Conservation (phyloP, 768 basidiomycete genomes). For the Leccinum obscurum region DNA sequence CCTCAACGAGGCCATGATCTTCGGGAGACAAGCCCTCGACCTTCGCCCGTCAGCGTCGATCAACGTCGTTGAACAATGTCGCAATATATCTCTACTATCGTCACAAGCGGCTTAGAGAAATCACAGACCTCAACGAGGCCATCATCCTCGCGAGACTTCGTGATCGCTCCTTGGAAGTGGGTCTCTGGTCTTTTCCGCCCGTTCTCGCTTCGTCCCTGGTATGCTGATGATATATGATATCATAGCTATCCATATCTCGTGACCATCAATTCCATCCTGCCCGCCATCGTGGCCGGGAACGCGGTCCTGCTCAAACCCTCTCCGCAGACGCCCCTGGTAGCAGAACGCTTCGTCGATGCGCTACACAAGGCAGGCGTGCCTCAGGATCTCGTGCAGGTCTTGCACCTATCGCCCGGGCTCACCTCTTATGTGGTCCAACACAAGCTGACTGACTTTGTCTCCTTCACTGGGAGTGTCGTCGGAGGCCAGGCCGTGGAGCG, state of each 20-base stretch:
- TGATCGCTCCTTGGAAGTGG: slow-evolving; percentile 93
- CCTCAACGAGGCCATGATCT: too few species aligned
- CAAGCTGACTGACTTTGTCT: slow-evolving; percentile 72
- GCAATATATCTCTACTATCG: too few species aligned
- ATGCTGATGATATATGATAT: slow-evolving; percentile 2
- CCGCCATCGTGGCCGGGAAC: slow-evolving; percentile 90
- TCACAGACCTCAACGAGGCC: too few species aligned
- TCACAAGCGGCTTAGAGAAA: too few species aligned
- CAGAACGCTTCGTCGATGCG: slow-evolving; percentile 74
- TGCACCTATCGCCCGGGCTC: slow-evolving; percentile 69
- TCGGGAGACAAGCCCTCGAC: too few species aligned
- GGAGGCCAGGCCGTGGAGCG: slow-evolving; percentile 75
- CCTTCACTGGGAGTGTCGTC: slow-evolving; percentile 86
- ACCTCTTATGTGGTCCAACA: slow-evolving; percentile 63
- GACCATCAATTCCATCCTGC: slow-evolving; percentile 89
- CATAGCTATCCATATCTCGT: slow-evolving; percentile 85
- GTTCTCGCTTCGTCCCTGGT: background rate
- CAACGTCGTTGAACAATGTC: too few species aligned
- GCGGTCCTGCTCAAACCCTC: slow-evolving; percentile 92
- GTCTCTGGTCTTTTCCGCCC: slow-evolving; percentile 26
- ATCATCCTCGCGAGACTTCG: slow-evolving; percentile 38
- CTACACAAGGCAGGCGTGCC: slow-evolving; percentile 81
- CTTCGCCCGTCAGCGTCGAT: too few species aligned
- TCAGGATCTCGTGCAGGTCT: slow-evolving; percentile 65
- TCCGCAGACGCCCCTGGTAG: slow-evolving; percentile 90